These are phyloP conservation scores for Podaxis sp. DNA, from an alignment of 768 basidiomycete genomes.

Conservation along the genomic window DNA sequence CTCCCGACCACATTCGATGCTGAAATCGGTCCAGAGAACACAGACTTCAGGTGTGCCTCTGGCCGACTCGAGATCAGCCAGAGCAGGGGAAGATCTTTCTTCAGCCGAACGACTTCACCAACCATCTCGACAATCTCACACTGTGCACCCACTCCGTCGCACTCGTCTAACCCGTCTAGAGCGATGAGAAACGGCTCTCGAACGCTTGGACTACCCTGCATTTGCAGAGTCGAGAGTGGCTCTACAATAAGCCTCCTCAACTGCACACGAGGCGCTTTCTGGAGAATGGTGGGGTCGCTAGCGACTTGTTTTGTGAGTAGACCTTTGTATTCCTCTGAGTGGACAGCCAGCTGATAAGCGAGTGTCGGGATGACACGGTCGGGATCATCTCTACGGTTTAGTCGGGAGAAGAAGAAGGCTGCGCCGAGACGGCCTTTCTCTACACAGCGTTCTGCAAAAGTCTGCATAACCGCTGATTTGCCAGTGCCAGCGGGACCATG, in stretches of 20 bases:
- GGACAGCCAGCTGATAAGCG: slow-evolving; percentile 1
- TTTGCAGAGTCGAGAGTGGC: neutral
- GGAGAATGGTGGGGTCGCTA: neutral
- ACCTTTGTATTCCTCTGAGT: neutral
- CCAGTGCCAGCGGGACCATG: slow-evolving; percentile 11
- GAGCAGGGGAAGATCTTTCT: neutral
- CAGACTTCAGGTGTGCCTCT: too few relatives aligned
- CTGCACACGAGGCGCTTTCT: neutral
- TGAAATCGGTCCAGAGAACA: too few relatives aligned
- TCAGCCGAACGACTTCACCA: neutral
- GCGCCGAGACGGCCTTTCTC: neutral
- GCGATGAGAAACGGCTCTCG: neutral
- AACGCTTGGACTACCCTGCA: neutral
- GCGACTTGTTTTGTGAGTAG: neutral
- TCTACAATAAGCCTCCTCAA: neutral
- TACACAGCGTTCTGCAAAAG: neutral
- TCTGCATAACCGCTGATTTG: slow-evolving; percentile 1
- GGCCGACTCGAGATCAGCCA: neutral
- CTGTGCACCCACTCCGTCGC: neutral
- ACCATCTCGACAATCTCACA: neutral
- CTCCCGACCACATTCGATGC: too few relatives aligned
- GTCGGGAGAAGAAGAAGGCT: neutral
- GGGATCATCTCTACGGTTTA: neutral
- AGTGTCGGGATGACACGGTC: neutral
- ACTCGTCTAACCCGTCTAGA: neutral